Base-by-base conservation (phyloP, 805 yeast species). In the Naumovozyma baii region DNA sequence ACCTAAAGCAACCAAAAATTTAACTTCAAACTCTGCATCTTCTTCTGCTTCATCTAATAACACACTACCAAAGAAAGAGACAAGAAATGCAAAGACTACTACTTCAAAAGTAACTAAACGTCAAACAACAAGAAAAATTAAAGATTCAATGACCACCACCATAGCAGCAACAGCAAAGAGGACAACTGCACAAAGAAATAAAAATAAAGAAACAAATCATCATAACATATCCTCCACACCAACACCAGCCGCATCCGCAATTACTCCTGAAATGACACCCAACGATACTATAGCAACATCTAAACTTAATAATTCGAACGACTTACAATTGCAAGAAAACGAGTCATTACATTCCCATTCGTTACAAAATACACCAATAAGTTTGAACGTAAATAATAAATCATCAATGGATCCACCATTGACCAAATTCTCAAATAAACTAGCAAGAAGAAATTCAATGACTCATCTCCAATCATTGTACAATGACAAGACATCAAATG, bases 371-470 rank as follows among this genome's bases (percentile, higher is more conserved):
- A 22, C 26, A 22, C 26, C 26, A 22, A 22, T 10, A 22, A 22
- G 26, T 22, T 22, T 22, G 10, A 7, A 7, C 10, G 7, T 22
- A 10, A 22, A 22, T 22, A 22, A 22, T 22, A 22, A 22, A 18
- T 18, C 34, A 32, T 19, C 20, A 5, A 32, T 32, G 20, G 16
- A 8, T 32, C 34, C 34, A 17, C 34, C 34, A 32, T 19, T 32
- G 34, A 42, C 40, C 31, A 42, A 37, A 22, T 22, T 22, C 26
- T 22, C 22, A 29, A 34, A 9, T 12, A 29, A 34, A 19, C 15
- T 33, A 7, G 16, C 39, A 4, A 39, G 44, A 29, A 41, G 44
- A 31, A 43, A 34, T 18, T 40, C 46, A 8, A 42, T 34, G 8
- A 38, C 38, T 19, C 34, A 35, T 14, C 15, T 35, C 5, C 9